Percentiles rank a stretch among this genome's conserved stretches.
Conservation (phyloP, 2,329 filamentous ascomycete species). For the Ophiognomonia clavigignenti-juglandacearum region DNA sequence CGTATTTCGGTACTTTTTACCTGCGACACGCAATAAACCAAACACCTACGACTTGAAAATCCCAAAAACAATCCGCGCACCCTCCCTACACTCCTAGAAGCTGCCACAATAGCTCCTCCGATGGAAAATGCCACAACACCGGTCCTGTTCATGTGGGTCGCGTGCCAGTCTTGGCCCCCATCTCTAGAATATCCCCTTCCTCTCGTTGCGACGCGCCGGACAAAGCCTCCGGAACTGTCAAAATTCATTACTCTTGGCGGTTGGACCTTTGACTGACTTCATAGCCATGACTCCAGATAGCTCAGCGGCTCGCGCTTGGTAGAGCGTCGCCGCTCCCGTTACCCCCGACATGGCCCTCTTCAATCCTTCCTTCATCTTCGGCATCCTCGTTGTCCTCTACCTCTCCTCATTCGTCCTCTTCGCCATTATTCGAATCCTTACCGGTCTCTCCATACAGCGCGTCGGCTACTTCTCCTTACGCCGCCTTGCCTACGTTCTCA, state of each 20-base stretch:
- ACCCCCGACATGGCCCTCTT: conserved; percentile 54
- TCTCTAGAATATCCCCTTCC: neutral
- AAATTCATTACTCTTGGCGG: neutral
- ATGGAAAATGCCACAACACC: conserved; percentile 15
- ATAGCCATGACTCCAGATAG: conserved; percentile 9
- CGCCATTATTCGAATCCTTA: conserved; percentile 85
- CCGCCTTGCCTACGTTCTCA: conserved; percentile 82
- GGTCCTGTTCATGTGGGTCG: conserved; percentile 15
- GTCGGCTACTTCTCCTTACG: conserved; percentile 90
- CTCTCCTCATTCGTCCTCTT: conserved; percentile 90
- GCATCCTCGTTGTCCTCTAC: conserved; percentile 80
- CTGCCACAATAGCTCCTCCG: conserved; percentile 3
- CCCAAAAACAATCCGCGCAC: conserved; percentile 1
- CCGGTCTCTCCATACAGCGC: conserved; percentile 91
- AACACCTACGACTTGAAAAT: neutral
- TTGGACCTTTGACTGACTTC: conserved; percentile 4
- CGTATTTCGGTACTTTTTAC: no score
- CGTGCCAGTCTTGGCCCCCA: neutral
- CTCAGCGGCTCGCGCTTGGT: conserved; percentile 16
- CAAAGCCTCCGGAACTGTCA: no score
- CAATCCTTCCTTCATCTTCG: conserved; percentile 78
- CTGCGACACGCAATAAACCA: neutral
- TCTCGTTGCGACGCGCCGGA: no score
- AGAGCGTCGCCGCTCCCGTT: conserved; percentile 17
- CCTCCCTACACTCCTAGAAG: neutral